Base-by-base conservation (phyloP, 2,329 filamentous ascomycete species). In the Capronia epimyces region DNA sequence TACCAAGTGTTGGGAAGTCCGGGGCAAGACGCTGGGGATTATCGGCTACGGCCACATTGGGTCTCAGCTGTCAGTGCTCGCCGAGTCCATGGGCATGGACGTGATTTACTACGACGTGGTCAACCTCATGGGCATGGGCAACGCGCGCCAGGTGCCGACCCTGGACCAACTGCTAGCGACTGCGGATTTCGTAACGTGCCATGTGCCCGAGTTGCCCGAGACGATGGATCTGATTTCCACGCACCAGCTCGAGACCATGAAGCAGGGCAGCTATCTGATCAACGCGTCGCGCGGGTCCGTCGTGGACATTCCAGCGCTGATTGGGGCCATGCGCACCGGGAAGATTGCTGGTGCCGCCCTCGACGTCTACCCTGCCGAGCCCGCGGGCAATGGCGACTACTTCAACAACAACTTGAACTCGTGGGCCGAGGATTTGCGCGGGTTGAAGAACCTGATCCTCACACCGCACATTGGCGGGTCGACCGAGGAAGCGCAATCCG, bases 21-120 rank as follows among this genome's bases (percentile, higher is more conserved):
- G 93, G 63, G 93, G 93, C 68, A 98, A 98, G 78, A 97, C 91
- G 37, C 78, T 98, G 46, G 93, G 86, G 82, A 97, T 98, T 64
- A 83, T 98, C 59, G 93, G 93, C 24, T 98, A 98, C 66, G 93
- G 93, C 56, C 93, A 98, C 67, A 97, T 98, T 66, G 93, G 93
- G 56, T 90, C 89, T 45, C 93, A 98, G 71, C 75, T 98, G 58
- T 97, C 90, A 0, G 93, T 98, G 36, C 76, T 98, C 57, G 90
- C 93, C 22, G 93, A 98, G 71, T 83, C 91, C 20, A 95, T 98
- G 89, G 93, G 93, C 43, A 96, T 98, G 91, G 83, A 79, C 13
- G 93, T 98, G 64, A 90, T 97, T 63, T 98, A 96, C 77, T 97
- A 94, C 70, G 93, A 98, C 69, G 83, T 95, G 5, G 72, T 95